Percentiles rank a stretch among this genome's conserved stretches.
Conservation (phyloP, 108 stramenopile genomes). For the Craspedostauros australis region DNA sequence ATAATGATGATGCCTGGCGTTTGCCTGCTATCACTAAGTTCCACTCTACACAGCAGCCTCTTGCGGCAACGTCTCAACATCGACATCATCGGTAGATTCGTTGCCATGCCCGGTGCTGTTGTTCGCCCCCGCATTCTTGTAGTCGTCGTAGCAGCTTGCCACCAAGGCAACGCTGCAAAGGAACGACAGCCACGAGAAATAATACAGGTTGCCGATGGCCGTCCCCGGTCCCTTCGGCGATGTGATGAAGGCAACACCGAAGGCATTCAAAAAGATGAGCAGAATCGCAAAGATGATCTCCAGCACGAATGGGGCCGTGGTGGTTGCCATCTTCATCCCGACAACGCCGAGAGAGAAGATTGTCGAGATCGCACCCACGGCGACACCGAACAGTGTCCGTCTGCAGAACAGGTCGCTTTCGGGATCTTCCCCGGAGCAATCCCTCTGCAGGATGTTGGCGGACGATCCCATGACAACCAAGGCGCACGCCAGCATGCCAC, state of each 20-base stretch:
- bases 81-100: slow-evolving; percentile 10
- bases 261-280: slow-evolving; percentile 45
- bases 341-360: slow-evolving; percentile 44
- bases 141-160: slow-evolving; percentile 31
- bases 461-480: slow-evolving; percentile 75
- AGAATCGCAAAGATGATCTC: slow-evolving; percentile 49
- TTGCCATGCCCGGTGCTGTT: not conserved
- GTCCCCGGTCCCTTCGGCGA: slow-evolving; percentile 61
- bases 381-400: slow-evolving; percentile 64
- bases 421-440: slow-evolving; percentile 32
- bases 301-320: slow-evolving; percentile 46
- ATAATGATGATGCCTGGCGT: too few relatives aligned
- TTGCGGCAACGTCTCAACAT: slow-evolving; percentile 31
- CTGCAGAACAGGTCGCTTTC: slow-evolving; percentile 33
- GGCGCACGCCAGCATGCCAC: slow-evolving; percentile 44
- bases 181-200: slow-evolving; percentile 62
- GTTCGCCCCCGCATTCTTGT: slow-evolving; percentile 3
- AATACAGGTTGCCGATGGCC: slow-evolving; percentile 75
- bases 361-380: slow-evolving; percentile 52
- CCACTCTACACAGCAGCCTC: too few relatives aligned
- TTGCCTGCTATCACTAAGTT: too few relatives aligned
- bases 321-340: slow-evolving; percentile 57
- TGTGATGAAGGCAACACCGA: slow-evolving; percentile 43
- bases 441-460: slow-evolving; percentile 62
- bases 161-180: slow-evolving; percentile 17